A percentile compares a stretch with the other conserved stretches of the same genome.
These are phyloP conservation scores for Echinochloa phyllopogon DNA, from an alignment of 176 grass and related monocot species.

Conservation along the genomic window DNA sequence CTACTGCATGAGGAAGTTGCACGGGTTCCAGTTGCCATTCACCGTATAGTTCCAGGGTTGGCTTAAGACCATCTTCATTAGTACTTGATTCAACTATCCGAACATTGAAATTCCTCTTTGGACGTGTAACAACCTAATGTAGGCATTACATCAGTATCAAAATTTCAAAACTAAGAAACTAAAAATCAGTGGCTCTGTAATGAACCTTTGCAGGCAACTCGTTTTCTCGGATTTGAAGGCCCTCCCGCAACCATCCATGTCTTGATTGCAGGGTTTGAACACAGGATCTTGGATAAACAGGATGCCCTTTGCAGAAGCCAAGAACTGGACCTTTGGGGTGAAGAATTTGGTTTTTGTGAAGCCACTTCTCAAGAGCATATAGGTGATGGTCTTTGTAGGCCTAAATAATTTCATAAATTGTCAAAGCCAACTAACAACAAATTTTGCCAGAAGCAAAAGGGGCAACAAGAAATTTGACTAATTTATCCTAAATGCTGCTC, in stretches of 20 bases:
- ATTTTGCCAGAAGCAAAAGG: conserved; percentile 30
- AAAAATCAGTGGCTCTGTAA: conserved; percentile 21
- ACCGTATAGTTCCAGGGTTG: conserved; percentile 75
- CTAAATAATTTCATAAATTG: conserved; percentile 51
- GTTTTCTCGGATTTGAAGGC: conserved; percentile 83
- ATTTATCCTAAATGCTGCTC: conserved; percentile 28
- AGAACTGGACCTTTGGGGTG: conserved; percentile 84
- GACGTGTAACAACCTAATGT: conserved; percentile 68
- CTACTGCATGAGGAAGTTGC: conserved; percentile 73
- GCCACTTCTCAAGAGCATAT: conserved; percentile 91
- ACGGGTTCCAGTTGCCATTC: conserved; percentile 91
- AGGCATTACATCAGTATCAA: conserved; percentile 26
- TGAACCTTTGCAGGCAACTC: conserved; percentile 78
- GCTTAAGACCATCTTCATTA: conserved; percentile 56
- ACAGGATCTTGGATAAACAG: conserved; percentile 87
- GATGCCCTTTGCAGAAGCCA: conserved; percentile 84
- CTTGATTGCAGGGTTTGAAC: conserved; percentile 86
- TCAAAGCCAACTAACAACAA: conserved; percentile 18
- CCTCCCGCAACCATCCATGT: conserved; percentile 82
- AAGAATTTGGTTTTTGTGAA: conserved; percentile 89
- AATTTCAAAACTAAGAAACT: conserved; percentile 21
- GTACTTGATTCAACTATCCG: conserved; percentile 50
- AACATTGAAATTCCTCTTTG: conserved; percentile 61
- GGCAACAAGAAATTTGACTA: background rate
- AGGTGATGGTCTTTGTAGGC: conserved; percentile 90